Percentiles rank a stretch among this genome's conserved stretches.
These are phyloP conservation scores for Fusarium oxysporum DNA, from an alignment of 2,329 filamentous ascomycete species.

Conservation along the genomic window DNA sequence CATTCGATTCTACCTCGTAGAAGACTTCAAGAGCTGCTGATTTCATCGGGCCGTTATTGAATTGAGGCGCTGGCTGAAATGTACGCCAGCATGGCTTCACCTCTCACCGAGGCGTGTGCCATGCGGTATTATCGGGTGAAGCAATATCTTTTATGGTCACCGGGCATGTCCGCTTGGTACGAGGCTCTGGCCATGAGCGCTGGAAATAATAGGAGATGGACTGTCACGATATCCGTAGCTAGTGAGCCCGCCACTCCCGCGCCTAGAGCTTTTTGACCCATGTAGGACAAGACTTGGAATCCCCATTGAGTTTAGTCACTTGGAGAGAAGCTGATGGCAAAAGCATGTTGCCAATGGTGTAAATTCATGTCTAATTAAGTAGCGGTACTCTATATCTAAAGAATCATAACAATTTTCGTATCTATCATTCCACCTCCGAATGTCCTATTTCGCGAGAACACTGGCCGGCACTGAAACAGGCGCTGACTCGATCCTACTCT, in stretches of 20 bases:
- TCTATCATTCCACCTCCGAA: accelerated
- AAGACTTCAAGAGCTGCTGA: neutral
- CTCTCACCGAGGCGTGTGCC: neutral
- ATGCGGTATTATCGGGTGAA: neutral
- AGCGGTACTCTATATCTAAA: neutral
- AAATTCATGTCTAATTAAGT: neutral
- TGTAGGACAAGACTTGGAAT: neutral
- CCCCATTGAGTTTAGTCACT: neutral
- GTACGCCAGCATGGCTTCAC: accelerated
- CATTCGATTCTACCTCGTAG: neutral
- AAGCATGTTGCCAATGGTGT: too few species aligned
- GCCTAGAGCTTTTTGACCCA: neutral
- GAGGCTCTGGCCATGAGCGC: too few species aligned
- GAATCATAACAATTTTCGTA: neutral
- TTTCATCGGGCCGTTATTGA: neutral
- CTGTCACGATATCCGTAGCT: neutral
- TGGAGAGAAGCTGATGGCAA: too few species aligned
- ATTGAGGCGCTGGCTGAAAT: neutral
- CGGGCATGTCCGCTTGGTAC: accelerated
- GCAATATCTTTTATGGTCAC: neutral
- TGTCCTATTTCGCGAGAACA: neutral
- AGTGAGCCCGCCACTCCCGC: neutral
- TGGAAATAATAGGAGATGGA: neutral
- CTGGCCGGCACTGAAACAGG: slow-evolving; percentile 14
- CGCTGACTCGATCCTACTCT: slow-evolving; percentile 25